A percentile compares a stretch with the other conserved stretches of the same genome.
phyloP scores from a whole-genome alignment of 2,329 filamentous ascomycete genomes.

The Xylariaceae sp. region DNA sequence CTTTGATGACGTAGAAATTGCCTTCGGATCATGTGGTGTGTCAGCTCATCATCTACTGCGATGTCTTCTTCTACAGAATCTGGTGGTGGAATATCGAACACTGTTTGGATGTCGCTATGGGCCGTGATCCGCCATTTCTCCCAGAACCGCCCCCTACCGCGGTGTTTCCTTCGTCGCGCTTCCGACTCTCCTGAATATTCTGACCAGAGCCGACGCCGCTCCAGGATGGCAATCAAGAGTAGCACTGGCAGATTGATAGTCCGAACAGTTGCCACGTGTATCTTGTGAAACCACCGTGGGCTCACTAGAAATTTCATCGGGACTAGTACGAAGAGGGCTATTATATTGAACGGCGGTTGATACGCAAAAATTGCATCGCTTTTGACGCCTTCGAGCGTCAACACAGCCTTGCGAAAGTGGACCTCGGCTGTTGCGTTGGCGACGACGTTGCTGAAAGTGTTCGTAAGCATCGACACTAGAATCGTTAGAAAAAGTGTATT shows the following conservation, averaged over 20 bases:
- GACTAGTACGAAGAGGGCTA: slow-evolving; percentile 75
- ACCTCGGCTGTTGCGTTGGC: slow-evolving; percentile 82
- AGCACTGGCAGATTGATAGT: slow-evolving; percentile 78
- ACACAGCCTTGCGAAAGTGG: slow-evolving; percentile 79
- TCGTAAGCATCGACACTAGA: slow-evolving; percentile 83
- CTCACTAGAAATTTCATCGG: slow-evolving; percentile 79
- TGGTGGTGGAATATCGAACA: slow-evolving; percentile 75
- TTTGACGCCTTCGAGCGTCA: slow-evolving; percentile 87
- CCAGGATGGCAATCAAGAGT: slow-evolving; percentile 72
- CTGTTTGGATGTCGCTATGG: slow-evolving; percentile 74
- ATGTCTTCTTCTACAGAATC: slow-evolving; percentile 64
- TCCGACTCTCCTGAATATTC: slow-evolving; percentile 38
- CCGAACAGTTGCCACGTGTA: slow-evolving; percentile 79
- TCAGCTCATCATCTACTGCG: slow-evolving; percentile 64
- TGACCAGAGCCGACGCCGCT: slow-evolving; percentile 73
- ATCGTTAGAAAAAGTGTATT: slow-evolving; percentile 91
- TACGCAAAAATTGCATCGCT: slow-evolving; percentile 84
- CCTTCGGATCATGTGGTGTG: slow-evolving; percentile 62
- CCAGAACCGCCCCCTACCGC: slow-evolving; percentile 62
- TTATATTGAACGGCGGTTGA: slow-evolving; percentile 81
- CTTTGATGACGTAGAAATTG: slow-evolving; percentile 59
- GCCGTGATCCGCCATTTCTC: slow-evolving; percentile 72
- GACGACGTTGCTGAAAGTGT: slow-evolving; percentile 81
- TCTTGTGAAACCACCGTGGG: slow-evolving; percentile 89
- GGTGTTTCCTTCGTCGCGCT: slow-evolving; percentile 34